Percentiles rank a stretch among this genome's conserved stretches.
phyloP scores from a whole-genome alignment of 1,139 yeast genomes.

The Hyphopichia fennica region DNA sequence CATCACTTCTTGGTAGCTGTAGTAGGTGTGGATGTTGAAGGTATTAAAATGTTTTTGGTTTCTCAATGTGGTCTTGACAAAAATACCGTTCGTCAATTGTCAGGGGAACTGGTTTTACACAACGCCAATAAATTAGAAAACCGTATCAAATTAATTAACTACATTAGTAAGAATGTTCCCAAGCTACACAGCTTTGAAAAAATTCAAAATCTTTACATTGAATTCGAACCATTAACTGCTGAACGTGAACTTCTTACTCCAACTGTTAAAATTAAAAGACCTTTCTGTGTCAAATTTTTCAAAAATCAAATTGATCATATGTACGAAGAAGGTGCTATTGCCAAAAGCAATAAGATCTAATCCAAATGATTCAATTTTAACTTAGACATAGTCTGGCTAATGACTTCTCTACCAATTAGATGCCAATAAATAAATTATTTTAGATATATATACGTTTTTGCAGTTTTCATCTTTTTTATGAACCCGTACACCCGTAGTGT shows the following conservation, averaged over 20 bases:
- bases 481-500: not conserved
- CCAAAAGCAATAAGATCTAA: conserved; percentile 18
- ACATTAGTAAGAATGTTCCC: conserved; percentile 27
- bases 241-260: conserved; percentile 43
- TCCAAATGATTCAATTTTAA: too few relatives aligned
- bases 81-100: conserved; percentile 4
- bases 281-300: conserved; percentile 35
- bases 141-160: conserved; percentile 24
- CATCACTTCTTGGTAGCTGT: conserved; percentile 32
- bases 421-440: not conserved
- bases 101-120: conserved; percentile 20
- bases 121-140: conserved; percentile 25
- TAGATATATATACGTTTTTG: not conserved
- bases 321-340: conserved; percentile 28
- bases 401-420: too few relatives aligned
- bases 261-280: conserved; percentile 41
- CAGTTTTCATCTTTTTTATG: not conserved
- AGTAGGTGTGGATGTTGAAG: conserved; percentile 42
- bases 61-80: not conserved
- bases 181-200: conserved; percentile 36
- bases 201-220: conserved; percentile 34
- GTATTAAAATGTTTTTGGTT: conserved; percentile 19
- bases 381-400: too few relatives aligned
- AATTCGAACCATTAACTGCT: conserved; percentile 39
- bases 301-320: conserved; percentile 17